These are phyloP conservation scores for Aspergillus aculeatus DNA, from an alignment of 2,329 filamentous ascomycete genomes.

Conservation along the genomic window DNA sequence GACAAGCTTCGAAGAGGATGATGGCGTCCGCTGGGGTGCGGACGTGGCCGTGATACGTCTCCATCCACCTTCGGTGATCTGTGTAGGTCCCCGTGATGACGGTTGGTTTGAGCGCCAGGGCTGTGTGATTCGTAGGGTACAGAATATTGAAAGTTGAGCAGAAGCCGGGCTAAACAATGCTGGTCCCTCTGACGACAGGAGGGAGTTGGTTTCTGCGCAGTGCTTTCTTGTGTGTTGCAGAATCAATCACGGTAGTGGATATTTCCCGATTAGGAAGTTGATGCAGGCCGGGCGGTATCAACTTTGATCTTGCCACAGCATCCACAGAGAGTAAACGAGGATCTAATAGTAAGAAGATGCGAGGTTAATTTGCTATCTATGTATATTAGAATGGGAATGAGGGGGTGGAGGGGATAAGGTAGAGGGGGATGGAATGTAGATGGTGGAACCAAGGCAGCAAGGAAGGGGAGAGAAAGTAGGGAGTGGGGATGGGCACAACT, in stretches of 20 bases:
- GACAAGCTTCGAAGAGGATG: conserved; percentile 96
- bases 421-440: conserved; percentile 14
- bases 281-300: neutral
- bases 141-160: conserved; percentile 13
- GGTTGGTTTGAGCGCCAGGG: conserved; percentile 22
- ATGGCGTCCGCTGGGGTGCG: conserved; percentile 96
- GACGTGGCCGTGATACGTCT: conserved; percentile 94
- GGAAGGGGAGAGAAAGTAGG: conserved; percentile 13
- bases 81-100: conserved; percentile 19
- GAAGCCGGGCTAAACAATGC: neutral
- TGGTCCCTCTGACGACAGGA: neutral
- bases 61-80: conserved; percentile 60
- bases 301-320: neutral
- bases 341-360: neutral
- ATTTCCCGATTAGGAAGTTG: conserved; percentile 14
- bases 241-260: neutral
- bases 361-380: conserved; percentile 18
- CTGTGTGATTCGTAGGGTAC: conserved; percentile 13
- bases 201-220: neutral
- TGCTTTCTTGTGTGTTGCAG: neutral
- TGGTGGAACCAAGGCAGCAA: conserved; percentile 10
- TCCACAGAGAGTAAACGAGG: neutral
- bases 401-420: conserved; percentile 13
- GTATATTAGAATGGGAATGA: conserved; percentile 16
- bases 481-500: conserved; percentile 10